phyloP scores from a whole-genome alignment of 176 grass and related monocot species.

The Alopecurus myosuroides region DNA sequence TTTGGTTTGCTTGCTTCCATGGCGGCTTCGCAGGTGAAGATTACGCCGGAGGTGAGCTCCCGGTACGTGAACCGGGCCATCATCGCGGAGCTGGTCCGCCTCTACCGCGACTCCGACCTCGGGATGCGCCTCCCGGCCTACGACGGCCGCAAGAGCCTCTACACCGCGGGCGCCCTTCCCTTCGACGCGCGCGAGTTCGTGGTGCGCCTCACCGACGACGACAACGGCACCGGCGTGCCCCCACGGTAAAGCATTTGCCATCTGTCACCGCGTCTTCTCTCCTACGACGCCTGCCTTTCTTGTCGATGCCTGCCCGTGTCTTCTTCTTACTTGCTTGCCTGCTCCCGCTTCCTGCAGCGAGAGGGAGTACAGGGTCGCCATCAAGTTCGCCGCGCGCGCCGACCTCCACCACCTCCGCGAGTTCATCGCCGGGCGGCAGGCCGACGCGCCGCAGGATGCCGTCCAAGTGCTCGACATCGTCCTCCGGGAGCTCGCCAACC shows the following conservation, averaged over 20 bases:
- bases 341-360: constrained; percentile 39
- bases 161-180: constrained; percentile 68
- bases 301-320: background rate
- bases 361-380: constrained; percentile 77
- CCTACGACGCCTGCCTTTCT: background rate
- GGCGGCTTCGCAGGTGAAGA: constrained; percentile 56
- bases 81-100: constrained; percentile 74
- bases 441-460: constrained; percentile 80
- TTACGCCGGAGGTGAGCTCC: constrained; percentile 82
- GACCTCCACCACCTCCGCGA: constrained; percentile 87
- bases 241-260: constrained; percentile 48
- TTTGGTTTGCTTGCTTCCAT: background rate
- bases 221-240: constrained; percentile 51
- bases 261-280: background rate
- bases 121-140: constrained; percentile 83
- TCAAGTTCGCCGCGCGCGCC: constrained; percentile 95
- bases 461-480: constrained; percentile 97
- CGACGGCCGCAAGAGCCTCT: constrained; percentile 95
- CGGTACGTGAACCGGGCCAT: constrained; percentile 75
- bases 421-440: constrained; percentile 83
- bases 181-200: constrained; percentile 86
- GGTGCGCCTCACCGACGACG: constrained; percentile 67
- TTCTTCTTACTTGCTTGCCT: background rate
- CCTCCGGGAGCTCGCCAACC: constrained; percentile 78
- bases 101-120: constrained; percentile 68